These are phyloP conservation scores for Termitomyces bulborhizus DNA, from an alignment of 768 basidiomycete species.

Conservation along the genomic window DNA sequence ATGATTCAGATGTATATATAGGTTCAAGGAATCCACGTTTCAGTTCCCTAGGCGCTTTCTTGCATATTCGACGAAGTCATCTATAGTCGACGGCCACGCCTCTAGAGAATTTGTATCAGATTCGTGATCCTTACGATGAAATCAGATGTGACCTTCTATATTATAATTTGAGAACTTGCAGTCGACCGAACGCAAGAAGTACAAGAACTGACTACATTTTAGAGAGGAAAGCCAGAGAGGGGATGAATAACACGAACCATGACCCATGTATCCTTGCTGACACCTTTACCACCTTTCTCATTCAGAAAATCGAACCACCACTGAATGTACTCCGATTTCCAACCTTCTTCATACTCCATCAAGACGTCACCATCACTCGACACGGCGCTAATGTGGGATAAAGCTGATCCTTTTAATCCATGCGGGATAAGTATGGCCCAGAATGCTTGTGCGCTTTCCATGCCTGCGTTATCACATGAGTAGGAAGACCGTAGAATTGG, in stretches of 20 bases:
- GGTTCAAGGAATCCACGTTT: neutral
- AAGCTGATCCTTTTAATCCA: constrained; percentile 61
- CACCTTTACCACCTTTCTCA: constrained; percentile 61
- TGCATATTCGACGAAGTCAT: constrained; percentile 74
- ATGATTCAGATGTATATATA: neutral
- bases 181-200: constrained; percentile 74
- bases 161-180: constrained; percentile 68
- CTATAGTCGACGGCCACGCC: constrained; percentile 85
- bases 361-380: constrained; percentile 41
- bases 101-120: constrained; percentile 31
- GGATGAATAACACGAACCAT: constrained; percentile 50
- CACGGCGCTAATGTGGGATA: constrained; percentile 32
- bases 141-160: constrained; percentile 50
- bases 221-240: neutral
- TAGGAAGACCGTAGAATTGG: neutral
- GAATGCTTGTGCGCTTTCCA: constrained; percentile 70
- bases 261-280: constrained; percentile 86
- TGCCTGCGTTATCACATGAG: constrained; percentile 27
- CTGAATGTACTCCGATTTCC: constrained; percentile 53
- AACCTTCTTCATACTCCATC: constrained; percentile 48
- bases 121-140: neutral
- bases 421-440: constrained; percentile 75
- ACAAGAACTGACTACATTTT: constrained; percentile 51
- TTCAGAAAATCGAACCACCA: constrained; percentile 80
- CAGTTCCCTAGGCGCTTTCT: constrained; percentile 29